Evolutionary conservation across 306 rosid species (phyloP).

Genomic region (Acacia acuminata): DNA sequence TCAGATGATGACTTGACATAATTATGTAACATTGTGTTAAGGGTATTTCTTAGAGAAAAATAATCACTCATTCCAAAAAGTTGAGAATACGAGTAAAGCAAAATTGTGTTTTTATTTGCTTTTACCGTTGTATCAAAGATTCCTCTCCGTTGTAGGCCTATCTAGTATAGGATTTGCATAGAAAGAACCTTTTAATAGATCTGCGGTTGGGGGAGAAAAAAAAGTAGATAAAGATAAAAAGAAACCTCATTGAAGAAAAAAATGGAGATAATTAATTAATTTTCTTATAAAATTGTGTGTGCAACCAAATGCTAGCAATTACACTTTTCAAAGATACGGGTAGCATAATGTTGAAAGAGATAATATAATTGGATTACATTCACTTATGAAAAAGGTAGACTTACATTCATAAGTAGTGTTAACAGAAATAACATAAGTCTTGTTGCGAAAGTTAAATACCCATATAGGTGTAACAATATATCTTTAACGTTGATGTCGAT

Average conservation of each 20-base stretch:
- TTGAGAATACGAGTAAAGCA: conserved; percentile 18
- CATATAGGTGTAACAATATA: not conserved
- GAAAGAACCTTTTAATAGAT: conserved; percentile 85
- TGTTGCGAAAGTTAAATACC: not conserved
- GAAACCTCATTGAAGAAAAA: conserved; percentile 5
- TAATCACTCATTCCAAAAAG: not conserved
- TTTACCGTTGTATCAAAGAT: conserved; percentile 73
- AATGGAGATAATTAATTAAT: conserved; percentile 12
- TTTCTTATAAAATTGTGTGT: conserved; percentile 18
- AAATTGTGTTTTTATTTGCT: not conserved
- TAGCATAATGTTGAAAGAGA: not conserved
- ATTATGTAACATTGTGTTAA: not conserved
- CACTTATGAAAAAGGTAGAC: conserved; percentile 1
- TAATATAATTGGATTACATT: not conserved
- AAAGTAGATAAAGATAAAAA: conserved; percentile 10
- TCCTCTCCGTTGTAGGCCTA: conserved; percentile 76
- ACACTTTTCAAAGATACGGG: conserved; percentile 11
- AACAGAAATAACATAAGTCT: not conserved
- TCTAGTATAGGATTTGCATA: conserved; percentile 92
- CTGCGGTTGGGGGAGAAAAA: conserved; percentile 46
- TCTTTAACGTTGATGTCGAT: not conserved
- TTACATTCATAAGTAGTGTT: conserved; percentile 4
- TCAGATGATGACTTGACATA: conserved; percentile 7
- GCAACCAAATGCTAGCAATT: not conserved
- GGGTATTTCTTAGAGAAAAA: conserved; percentile 1